Base-by-base conservation (phyloP, 495 filamentous ascomycete genomes). In the Pyrenopolyporus hunteri region DNA sequence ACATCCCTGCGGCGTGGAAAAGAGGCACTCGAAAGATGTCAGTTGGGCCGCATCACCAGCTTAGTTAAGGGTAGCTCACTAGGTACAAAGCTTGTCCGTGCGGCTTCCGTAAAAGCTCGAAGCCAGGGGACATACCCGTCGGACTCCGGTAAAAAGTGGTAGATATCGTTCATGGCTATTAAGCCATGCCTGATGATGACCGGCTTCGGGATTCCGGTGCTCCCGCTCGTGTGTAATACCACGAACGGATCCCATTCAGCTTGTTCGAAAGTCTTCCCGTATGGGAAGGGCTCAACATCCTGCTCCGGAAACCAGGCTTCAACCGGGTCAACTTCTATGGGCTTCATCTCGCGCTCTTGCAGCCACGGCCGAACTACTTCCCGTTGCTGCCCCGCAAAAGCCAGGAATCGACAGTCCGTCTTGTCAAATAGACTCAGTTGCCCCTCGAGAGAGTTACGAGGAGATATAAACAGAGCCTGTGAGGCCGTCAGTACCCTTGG, bases 191-290 rank as follows among this genome's bases (percentile, higher is more conserved):
- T 76, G 17, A 75, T 64, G 6, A 75, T 59, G 3, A 88, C 73
- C 1, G 80, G 80, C 66, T 86, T 87, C 0, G 85, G 80, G 9
- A 79, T 56, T 1, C 79, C 85, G 2, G 85, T 87, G 31, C 82
- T 83, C 13, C 85, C 85, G 13, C 83, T 86, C 5, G 85, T 87
- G 58, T 88, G 86, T 9, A 87, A 63, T 8, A 85, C 68, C 3
- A 79, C 25, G 1, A 76, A 55, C 0, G 76, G 77, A 1, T 83
- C 76, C 68, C 81, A 76, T 50, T 74, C 64, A 2, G 70, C 77
- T 51, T 78, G 61, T 17, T 80, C 78, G 23, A 75, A 82, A 0
- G 71, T 76, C 65, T 75, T 76, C 22, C 70, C 51, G 59, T 81
- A 83, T 0, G 77, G 75, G 69, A 50, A 64, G 17, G 23, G 70